Evolutionary conservation across 345 rosid species (phyloP).

Genomic region (Linum lewisii): DNA sequence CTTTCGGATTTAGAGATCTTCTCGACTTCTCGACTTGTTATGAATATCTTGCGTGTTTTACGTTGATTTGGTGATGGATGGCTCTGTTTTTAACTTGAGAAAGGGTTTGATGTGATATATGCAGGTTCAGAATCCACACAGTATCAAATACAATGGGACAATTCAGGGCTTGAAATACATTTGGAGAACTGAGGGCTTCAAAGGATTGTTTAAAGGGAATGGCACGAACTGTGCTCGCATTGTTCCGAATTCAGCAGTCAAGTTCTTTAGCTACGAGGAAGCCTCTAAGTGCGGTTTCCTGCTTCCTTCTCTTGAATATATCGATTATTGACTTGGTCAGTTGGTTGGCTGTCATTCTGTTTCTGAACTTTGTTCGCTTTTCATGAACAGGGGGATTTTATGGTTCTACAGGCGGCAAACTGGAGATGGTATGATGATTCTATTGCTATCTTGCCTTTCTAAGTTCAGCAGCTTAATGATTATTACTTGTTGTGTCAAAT

Average conservation of each 20-base stretch:
- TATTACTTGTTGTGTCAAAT: background rate
- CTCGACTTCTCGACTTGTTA: too few species aligned
- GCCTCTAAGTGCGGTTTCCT: constrained; percentile 56
- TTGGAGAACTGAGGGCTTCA: constrained; percentile 73
- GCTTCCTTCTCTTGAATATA: constrained; percentile 12
- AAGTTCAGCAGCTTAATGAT: too few species aligned
- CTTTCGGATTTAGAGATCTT: too few species aligned
- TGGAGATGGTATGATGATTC: constrained; percentile 51
- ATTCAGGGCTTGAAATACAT: constrained; percentile 82
- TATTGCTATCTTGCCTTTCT: background rate
- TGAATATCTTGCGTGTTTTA: background rate
- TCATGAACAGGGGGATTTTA: constrained; percentile 50
- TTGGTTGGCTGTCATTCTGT: background rate
- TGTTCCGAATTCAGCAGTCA: constrained; percentile 86
- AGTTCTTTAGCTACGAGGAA: constrained; percentile 91
- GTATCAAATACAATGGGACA: constrained; percentile 73
- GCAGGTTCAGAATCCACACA: constrained; percentile 87
- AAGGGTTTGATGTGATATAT: constrained; percentile 16
- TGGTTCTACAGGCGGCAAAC: constrained; percentile 60
- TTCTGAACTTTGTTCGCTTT: background rate
- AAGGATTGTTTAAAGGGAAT: constrained; percentile 86
- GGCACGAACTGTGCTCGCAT: constrained; percentile 98
- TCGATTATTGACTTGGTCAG: background rate
- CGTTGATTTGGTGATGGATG: background rate
- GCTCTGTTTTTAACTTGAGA: background rate